Conservation (phyloP, 805 yeast genomes). For the Candida dajiaensis region DNA sequence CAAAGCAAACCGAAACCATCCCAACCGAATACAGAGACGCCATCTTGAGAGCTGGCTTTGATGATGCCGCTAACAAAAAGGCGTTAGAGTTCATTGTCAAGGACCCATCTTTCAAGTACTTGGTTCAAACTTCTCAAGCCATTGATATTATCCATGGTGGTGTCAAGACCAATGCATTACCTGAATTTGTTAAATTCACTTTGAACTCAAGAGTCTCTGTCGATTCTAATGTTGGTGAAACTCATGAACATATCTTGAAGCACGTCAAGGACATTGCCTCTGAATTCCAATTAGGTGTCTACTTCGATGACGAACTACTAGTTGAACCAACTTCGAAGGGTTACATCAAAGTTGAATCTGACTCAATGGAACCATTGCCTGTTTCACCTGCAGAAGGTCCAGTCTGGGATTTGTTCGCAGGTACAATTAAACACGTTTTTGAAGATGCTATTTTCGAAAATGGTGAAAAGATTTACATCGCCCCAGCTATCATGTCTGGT, state of each 20-base stretch:
- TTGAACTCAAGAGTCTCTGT: conserved; percentile 62
- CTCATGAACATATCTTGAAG: conserved; percentile 24
- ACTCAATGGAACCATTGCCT: conserved; percentile 11
- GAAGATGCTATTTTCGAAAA: conserved; percentile 45
- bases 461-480: conserved; percentile 43
- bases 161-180: conserved; percentile 69
- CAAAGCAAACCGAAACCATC: conserved; percentile 35
- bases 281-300: conserved; percentile 18
- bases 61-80: conserved; percentile 30
- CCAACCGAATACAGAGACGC: conserved; percentile 23
- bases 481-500: conserved; percentile 44
- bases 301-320: conserved; percentile 11
- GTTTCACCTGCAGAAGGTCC: conserved; percentile 12
- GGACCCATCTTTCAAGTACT: conserved; percentile 8
- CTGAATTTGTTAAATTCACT: conserved; percentile 44
- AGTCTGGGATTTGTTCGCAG: conserved; percentile 17
- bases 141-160: conserved; percentile 52
- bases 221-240: conserved; percentile 40
- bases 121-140: conserved; percentile 21
- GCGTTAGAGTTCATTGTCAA: conserved; percentile 25
- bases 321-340: conserved; percentile 23
- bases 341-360: conserved; percentile 20
- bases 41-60: conserved; percentile 31
- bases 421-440: conserved; percentile 43
- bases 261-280: conserved; percentile 15